A percentile compares a stretch with the other conserved stretches of the same genome.
These are phyloP conservation scores for Russula ochroleuca DNA, from an alignment of 768 basidiomycete genomes.

Conservation along the genomic window DNA sequence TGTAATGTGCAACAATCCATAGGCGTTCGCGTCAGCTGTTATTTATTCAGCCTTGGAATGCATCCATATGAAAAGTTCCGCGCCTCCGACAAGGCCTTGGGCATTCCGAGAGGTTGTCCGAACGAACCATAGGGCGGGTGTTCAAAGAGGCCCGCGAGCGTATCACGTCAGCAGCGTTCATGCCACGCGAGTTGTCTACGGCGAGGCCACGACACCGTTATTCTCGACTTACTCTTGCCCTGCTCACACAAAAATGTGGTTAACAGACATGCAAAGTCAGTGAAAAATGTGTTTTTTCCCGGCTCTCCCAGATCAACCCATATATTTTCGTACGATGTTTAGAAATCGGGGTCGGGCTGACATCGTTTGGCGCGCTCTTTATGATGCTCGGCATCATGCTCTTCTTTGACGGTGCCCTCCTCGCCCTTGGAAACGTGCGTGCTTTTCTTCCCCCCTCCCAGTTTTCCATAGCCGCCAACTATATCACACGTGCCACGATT, in stretches of 20 bases:
- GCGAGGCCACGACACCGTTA: background rate
- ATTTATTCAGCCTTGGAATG: too few relatives aligned
- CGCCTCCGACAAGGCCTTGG: too few relatives aligned
- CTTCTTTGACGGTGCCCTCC: conserved; percentile 92
- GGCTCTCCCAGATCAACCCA: background rate
- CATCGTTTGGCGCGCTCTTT: conserved; percentile 91
- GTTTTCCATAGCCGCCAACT: too few relatives aligned
- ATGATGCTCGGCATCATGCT: conserved; percentile 95
- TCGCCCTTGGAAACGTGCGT: conserved; percentile 94
- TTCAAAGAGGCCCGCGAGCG: too few relatives aligned
- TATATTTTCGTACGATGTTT: conserved; percentile 21
- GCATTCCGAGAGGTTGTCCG: too few relatives aligned
- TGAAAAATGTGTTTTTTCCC: conserved; percentile 2
- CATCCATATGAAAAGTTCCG: too few relatives aligned
- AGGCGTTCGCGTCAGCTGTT: too few relatives aligned
- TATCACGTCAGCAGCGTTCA: background rate
- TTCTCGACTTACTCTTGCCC: background rate
- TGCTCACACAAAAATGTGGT: conserved; percentile 45
- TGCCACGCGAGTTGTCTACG: background rate
- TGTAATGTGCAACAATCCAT: too few relatives aligned
- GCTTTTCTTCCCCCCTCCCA: background rate
- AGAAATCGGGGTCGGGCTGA: conserved; percentile 97
- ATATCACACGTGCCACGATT: background rate
- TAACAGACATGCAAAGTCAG: conserved; percentile 63
- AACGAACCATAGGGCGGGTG: too few relatives aligned